These are phyloP conservation scores for Linanthus parryae DNA, from an alignment of 148 eudicot genomes.

Conservation along the genomic window DNA sequence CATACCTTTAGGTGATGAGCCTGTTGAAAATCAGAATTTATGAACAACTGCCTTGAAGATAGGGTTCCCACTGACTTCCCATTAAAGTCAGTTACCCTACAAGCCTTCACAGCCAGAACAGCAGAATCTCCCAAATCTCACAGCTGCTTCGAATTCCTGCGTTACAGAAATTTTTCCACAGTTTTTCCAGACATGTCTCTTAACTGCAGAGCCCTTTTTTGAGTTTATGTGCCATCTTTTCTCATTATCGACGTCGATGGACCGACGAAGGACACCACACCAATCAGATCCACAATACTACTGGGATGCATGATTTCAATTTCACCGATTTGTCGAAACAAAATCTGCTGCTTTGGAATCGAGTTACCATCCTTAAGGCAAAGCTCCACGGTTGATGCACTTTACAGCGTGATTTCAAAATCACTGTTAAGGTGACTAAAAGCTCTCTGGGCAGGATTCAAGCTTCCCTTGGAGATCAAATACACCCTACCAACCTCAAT, in stretches of 20 bases:
- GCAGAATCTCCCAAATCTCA: conserved; percentile 73
- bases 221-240: conserved; percentile 79
- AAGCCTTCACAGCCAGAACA: conserved; percentile 72
- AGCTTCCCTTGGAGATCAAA: conserved; percentile 61
- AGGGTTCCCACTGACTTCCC: conserved; percentile 78
- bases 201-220: conserved; percentile 62
- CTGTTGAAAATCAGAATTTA: conserved; percentile 84
- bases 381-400: conserved; percentile 53
- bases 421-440: conserved; percentile 73
- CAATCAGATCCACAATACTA: conserved; percentile 60
- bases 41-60: conserved; percentile 46
- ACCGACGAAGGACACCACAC: conserved; percentile 61
- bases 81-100: conserved; percentile 62
- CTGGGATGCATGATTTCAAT: conserved; percentile 53
- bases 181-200: conserved; percentile 82
- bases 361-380: conserved; percentile 56
- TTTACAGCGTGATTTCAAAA: conserved; percentile 59
- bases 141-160: conserved; percentile 52
- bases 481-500: conserved; percentile 71
- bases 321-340: conserved; percentile 63
- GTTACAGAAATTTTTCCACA: conserved; percentile 69
- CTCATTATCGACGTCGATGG: conserved; percentile 61
- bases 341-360: conserved; percentile 66
- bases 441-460: conserved; percentile 69
- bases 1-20: conserved; percentile 51